Conservation (phyloP, 1,139 yeast species). For the Yamadazyma buinensis region DNA sequence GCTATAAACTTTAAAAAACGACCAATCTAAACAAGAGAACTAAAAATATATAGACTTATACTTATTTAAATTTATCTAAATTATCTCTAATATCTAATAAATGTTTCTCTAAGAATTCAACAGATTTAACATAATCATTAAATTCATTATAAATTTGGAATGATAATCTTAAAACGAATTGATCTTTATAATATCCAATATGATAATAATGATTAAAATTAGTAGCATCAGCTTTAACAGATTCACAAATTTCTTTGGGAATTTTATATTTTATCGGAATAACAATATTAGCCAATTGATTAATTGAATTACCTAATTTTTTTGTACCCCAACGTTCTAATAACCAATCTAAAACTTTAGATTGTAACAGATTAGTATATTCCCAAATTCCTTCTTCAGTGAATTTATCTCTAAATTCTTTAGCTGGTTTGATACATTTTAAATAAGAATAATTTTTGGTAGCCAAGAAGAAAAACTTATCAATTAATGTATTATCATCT, state of each 20-base stretch:
- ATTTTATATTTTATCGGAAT: conserved; percentile 26
- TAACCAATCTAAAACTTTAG: conserved; percentile 33
- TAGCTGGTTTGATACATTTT: conserved; percentile 33
- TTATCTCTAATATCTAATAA: background rate
- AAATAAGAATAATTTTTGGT: conserved; percentile 29
- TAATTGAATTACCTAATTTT: conserved; percentile 26
- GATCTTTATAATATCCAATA: conserved; percentile 35
- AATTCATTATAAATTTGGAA: conserved; percentile 59
- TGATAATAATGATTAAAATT: conserved; percentile 35
- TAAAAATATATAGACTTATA: too few relatives aligned
- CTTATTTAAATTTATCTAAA: too few relatives aligned
- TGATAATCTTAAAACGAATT: conserved; percentile 49
- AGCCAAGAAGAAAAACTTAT: conserved; percentile 38
- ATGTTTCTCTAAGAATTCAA: conserved; percentile 21
- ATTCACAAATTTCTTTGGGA: conserved; percentile 10
- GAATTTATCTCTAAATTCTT: conserved; percentile 44
- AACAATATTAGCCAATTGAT: conserved; percentile 27
- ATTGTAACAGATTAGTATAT: conserved; percentile 40
- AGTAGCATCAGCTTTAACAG: conserved; percentile 8
- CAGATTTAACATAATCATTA: conserved; percentile 48
- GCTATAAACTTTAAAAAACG: too few relatives aligned
- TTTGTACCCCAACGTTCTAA: conserved; percentile 36
- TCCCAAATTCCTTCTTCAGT: conserved; percentile 51
- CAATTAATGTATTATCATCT: conserved; percentile 27
- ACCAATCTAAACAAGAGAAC: too few relatives aligned